Evolutionary conservation across 192 early-diverging fungal species (phyloP), one percentile per base, ranked within the genome.

Genomic region (Phycomyces blakesleeanus): DNA sequence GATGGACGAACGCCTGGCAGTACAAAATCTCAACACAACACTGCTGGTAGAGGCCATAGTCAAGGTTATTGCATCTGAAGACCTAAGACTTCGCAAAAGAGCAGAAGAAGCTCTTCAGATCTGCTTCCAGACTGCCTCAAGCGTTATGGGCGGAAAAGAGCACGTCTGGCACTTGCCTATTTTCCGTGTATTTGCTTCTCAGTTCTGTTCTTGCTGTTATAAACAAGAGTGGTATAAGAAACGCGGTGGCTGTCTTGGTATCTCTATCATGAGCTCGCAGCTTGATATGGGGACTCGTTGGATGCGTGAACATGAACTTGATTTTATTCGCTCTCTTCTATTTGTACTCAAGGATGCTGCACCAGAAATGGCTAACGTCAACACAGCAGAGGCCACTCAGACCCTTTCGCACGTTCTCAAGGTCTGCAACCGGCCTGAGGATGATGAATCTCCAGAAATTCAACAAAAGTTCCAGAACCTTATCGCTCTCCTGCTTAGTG

Each of bases 311-410:
- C 93, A 95, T 69, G 88, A 97, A 58, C 72, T 98, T 9, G 97
- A 98, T 62, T 95, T 97, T 67, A 89, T 93, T 66, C 91, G 92
- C 62, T 89, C 93, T 0, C 71, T 99, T 16, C 71, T 99, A 5
- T 98, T 93, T 63, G 90, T 98, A 18, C 84, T 99, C 11, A 98
- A 99, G 76, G 96, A 97, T 69, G 77, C 84, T 40, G 85, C 89
- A 0, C 81, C 89, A 0, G 90, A 94, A 61, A 83, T 92, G 72
- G 83, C 89, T 7, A 83, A 82, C 38, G 78, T 79, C 10, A 91
- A 93, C 71, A 78, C 87, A 0, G 87, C 86, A 14, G 86, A 87
- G 38, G 90, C 90, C 0, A 88, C 81, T 5, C 73, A 85, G 49
- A 91, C 89, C 1, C 68, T 95, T 0, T 76, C 79, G 8, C 86